Percentiles rank a stretch among this genome's conserved stretches.
phyloP scores from a whole-genome alignment of 2,329 filamentous ascomycete genomes.

The Phialophora expanda region DNA sequence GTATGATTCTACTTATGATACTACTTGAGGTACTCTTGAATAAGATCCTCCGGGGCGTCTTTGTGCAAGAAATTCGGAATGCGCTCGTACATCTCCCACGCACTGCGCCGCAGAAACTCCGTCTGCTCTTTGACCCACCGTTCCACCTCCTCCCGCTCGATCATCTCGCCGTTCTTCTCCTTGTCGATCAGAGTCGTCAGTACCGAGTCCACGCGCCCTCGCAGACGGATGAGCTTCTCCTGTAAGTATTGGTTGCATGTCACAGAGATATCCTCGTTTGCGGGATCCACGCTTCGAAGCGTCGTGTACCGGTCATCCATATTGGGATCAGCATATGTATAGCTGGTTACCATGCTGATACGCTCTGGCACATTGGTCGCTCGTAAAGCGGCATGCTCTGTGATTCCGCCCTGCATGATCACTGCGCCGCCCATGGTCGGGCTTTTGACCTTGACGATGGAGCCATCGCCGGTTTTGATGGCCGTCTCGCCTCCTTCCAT shows the following conservation, averaged over 20 bases:
- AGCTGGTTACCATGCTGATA: constrained; percentile 65
- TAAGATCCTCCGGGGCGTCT: background rate
- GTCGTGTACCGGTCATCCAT: constrained; percentile 12
- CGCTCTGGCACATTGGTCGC: constrained; percentile 63
- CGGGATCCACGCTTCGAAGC: constrained; percentile 11
- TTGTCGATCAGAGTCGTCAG: constrained; percentile 4
- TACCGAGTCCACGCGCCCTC: constrained; percentile 10
- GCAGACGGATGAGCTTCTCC: constrained; percentile 16
- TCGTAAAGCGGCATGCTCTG: constrained; percentile 66
- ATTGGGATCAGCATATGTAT: constrained; percentile 29
- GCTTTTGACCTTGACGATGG: constrained; percentile 51
- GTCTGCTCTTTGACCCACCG: constrained; percentile 19
- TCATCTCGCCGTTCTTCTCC: constrained; percentile 5
- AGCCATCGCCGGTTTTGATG: constrained; percentile 58
- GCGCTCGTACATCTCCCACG: constrained; percentile 21
- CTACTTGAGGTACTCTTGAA: background rate
- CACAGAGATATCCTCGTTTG: constrained; percentile 13
- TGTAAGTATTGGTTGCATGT: constrained; percentile 5
- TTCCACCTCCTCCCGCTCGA: constrained; percentile 15
- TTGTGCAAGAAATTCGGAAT: constrained; percentile 8
- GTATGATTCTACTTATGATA: background rate
- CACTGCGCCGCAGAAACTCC: constrained; percentile 14
- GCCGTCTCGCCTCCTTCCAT: constrained; percentile 64
- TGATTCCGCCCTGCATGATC: constrained; percentile 70
- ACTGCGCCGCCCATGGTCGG: constrained; percentile 57